Evolutionary conservation across 2,329 filamentous ascomycete genomes (phyloP).

Genomic region (Leptodontidium sp.): DNA sequence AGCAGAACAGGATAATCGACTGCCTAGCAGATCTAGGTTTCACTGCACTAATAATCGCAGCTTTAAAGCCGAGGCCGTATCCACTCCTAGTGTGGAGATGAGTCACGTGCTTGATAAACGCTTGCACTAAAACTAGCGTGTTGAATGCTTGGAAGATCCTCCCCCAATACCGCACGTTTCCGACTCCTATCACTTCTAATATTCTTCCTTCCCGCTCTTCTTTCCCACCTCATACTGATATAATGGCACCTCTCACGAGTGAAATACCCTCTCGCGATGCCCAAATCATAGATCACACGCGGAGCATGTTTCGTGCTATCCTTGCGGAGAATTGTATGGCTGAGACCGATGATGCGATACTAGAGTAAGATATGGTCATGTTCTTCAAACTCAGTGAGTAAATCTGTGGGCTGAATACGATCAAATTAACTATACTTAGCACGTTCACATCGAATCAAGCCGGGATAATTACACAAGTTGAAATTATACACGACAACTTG

Average conservation of each 20-base stretch:
- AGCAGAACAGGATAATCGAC: too few relatives aligned
- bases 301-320: slow-evolving; percentile 6
- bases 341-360: neutral
- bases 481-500: too few relatives aligned
- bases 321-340: neutral
- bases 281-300: neutral
- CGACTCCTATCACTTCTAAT: too few relatives aligned
- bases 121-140: too few relatives aligned
- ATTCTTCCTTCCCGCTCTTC: neutral
- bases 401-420: neutral
- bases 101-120: too few relatives aligned
- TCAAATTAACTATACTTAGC: neutral
- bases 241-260: neutral
- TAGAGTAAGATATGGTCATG: neutral
- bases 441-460: slow-evolving; percentile 1
- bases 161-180: too few relatives aligned
- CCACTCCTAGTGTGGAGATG: too few relatives aligned
- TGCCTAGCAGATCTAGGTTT: too few relatives aligned
- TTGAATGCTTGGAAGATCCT: too few relatives aligned
- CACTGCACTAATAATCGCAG: too few relatives aligned
- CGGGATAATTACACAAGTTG: neutral
- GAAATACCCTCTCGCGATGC: neutral
- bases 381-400: neutral
- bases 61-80: too few relatives aligned
- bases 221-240: neutral